Percentiles rank a stretch among this genome's conserved stretches.
phyloP scores from a whole-genome alignment of 2,329 filamentous ascomycete genomes.

The Hypoxylon sp. region DNA sequence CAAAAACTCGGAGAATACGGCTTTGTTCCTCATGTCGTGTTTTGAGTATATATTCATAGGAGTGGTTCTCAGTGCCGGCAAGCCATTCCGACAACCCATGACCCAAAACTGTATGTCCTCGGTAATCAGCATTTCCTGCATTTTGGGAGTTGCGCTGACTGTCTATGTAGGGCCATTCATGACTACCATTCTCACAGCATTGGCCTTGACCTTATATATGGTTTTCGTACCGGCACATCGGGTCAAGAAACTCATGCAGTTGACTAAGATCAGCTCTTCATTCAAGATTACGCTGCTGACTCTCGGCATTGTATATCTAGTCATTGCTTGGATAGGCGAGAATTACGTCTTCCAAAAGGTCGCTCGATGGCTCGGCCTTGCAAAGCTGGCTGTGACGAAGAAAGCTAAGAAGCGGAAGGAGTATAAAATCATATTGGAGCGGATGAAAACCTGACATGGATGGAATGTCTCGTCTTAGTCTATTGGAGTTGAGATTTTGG shows the following conservation, averaged over 20 bases:
- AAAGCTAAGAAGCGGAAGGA: slow-evolving; percentile 82
- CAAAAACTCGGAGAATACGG: slow-evolving; percentile 92
- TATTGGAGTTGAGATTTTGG: neutral
- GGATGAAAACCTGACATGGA: slow-evolving; percentile 62
- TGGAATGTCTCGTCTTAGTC: neutral
- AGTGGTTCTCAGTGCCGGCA: slow-evolving; percentile 89
- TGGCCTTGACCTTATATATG: slow-evolving; percentile 82
- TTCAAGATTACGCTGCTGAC: slow-evolving; percentile 81
- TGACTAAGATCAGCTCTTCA: slow-evolving; percentile 78
- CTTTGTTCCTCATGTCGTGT: slow-evolving; percentile 88
- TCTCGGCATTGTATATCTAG: slow-evolving; percentile 77
- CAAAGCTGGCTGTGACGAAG: slow-evolving; percentile 69
- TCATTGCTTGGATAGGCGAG: slow-evolving; percentile 78
- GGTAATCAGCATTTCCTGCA: neutral
- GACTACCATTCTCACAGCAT: slow-evolving; percentile 76
- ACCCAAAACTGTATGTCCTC: slow-evolving; percentile 77
- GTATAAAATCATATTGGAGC: slow-evolving; percentile 85
- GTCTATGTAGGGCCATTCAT: slow-evolving; percentile 80
- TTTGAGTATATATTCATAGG: slow-evolving; percentile 96
- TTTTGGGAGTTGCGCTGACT: slow-evolving; percentile 41
- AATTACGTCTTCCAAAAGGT: slow-evolving; percentile 75
- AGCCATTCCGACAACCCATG: slow-evolving; percentile 87
- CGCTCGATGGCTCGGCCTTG: slow-evolving; percentile 73
- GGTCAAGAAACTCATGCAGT: slow-evolving; percentile 82
- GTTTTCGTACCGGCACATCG: slow-evolving; percentile 78